Base-by-base conservation (phyloP, 2,329 filamentous ascomycete species). In the Hypoxylon rubiginosum region DNA sequence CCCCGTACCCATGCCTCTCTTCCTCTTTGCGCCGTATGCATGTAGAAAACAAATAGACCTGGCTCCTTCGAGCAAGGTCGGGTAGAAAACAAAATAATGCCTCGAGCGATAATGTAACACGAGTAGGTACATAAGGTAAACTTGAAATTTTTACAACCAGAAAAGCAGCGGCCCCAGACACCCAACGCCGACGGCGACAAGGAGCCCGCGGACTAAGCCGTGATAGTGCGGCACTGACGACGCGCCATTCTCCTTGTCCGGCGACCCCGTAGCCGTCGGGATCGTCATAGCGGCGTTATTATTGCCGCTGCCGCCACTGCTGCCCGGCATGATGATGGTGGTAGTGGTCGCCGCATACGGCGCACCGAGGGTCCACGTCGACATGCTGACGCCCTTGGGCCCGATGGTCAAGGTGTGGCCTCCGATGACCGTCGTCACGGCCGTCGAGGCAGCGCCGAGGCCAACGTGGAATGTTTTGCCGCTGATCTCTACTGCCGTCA, bases 381-480 rank as follows among this genome's bases (percentile, higher is more conserved):
- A 79, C 45, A 86, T 77, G 4, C 76, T 76, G 6, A 88, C 77
- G n/a, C 86, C 87, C 2, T 73, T 73, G 0, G 86, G 81, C 0
- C 82, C 84, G 45, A 88, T 82, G 0, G 81, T 85, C 28, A 90
- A 76, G 0, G 80, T 85, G 73, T 88, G 79, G 1, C 83, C 83
- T 5, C 80, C 83, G 3, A 86, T 76, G 0, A 83, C 77, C 0
- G 82, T 83, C 0, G 82, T 87, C 9, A 68, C 30, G 0, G 77
- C 82, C 10, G 73, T 73, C n/a, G 74, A 74, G n/a, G n/a, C n/a
- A 2, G 79, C 77, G 10, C 79, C 80, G 0, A 83, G 79, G 0
- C 85, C 85, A 52, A 89, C 75, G 1, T 82, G 85, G 69, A 86
- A 88, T 0, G 83, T 86, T 2, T 77, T 77, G 34, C 82, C 83